Evolutionary conservation across 2,329 filamentous ascomycete genomes (phyloP).

Genomic region (Fonsecaea nubica): DNA sequence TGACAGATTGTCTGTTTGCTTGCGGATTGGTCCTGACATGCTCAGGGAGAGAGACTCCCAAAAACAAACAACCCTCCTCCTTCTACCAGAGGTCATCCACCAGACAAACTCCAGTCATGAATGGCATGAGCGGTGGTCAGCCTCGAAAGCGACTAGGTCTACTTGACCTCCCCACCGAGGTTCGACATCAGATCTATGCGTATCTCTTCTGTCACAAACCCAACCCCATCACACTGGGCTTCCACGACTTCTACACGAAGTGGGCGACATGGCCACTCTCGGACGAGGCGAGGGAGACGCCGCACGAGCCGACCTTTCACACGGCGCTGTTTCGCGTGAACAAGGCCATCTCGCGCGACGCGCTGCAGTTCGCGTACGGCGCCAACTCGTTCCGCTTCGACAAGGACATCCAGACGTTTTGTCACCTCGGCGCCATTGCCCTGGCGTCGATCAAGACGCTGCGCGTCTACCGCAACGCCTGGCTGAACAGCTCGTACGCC

Average conservation of each 20-base stretch:
- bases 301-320: conserved; percentile 27
- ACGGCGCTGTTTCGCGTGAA: conserved; percentile 32
- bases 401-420: conserved; percentile 26
- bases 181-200: conserved; percentile 32
- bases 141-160: conserved; percentile 5
- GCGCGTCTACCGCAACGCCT: conserved; percentile 24
- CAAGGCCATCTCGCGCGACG: conserved; percentile 33
- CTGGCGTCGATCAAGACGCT: conserved; percentile 31
- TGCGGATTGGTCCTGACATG: neutral
- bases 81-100: neutral
- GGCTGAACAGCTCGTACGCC: conserved; percentile 11
- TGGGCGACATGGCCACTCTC: conserved; percentile 5
- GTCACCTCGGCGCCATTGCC: conserved; percentile 17
- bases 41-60: neutral
- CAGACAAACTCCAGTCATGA: neutral
- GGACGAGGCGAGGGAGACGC: neutral
- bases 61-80: too few relatives aligned
- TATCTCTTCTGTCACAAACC: conserved; percentile 31
- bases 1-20: neutral
- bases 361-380: conserved; percentile 32
- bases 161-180: conserved; percentile 28
- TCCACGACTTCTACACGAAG: conserved; percentile 10
- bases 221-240: conserved; percentile 22
- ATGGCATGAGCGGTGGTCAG: neutral
- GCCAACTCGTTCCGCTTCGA: conserved; percentile 30